phyloP scores from a whole-genome alignment of 2,329 filamentous ascomycete species.

The Ascochyta clinopodiicola region DNA sequence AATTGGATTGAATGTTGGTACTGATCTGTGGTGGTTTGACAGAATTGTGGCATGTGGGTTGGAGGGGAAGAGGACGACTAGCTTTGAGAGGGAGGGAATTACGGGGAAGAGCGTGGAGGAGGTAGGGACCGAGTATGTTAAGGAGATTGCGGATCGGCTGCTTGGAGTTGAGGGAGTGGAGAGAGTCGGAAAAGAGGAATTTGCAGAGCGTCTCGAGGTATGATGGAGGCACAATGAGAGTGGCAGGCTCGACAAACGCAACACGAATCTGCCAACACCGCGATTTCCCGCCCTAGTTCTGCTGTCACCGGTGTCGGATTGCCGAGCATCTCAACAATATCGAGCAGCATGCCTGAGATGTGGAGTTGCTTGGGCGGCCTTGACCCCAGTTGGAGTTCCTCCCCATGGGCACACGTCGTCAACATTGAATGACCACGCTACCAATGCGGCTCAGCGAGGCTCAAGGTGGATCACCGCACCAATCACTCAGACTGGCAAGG shows the following conservation, averaged over 20 bases:
- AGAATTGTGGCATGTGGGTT: slow-evolving; percentile 92
- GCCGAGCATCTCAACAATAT: slow-evolving; percentile 8
- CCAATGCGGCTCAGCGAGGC: slow-evolving; percentile 21
- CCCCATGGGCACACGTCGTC: slow-evolving; percentile 7
- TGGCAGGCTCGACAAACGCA: background rate
- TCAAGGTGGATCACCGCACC: slow-evolving; percentile 16
- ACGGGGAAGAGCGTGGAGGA: slow-evolving; percentile 43
- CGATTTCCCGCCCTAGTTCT: background rate
- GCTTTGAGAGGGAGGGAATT: slow-evolving; percentile 64
- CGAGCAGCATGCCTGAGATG: slow-evolving; percentile 2
- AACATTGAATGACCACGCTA: slow-evolving; percentile 1
- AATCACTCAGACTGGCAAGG: background rate
- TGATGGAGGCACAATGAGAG: background rate
- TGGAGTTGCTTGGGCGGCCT: background rate
- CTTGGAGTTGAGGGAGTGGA: slow-evolving; percentile 30
- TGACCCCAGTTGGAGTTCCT: slow-evolving; percentile 7
- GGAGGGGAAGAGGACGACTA: slow-evolving; percentile 80
- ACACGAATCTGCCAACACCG: background rate
- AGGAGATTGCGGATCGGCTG: slow-evolving; percentile 44
- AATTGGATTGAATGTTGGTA: slow-evolving; percentile 77
- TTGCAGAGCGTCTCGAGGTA: slow-evolving; percentile 16
- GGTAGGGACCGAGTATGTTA: slow-evolving; percentile 52
- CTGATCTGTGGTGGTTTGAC: slow-evolving; percentile 68
- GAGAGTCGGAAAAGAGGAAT: slow-evolving; percentile 22
- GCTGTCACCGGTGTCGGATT: background rate